Conservation (phyloP, 2,329 filamentous ascomycete species). For the Aspergillus ustus region DNA sequence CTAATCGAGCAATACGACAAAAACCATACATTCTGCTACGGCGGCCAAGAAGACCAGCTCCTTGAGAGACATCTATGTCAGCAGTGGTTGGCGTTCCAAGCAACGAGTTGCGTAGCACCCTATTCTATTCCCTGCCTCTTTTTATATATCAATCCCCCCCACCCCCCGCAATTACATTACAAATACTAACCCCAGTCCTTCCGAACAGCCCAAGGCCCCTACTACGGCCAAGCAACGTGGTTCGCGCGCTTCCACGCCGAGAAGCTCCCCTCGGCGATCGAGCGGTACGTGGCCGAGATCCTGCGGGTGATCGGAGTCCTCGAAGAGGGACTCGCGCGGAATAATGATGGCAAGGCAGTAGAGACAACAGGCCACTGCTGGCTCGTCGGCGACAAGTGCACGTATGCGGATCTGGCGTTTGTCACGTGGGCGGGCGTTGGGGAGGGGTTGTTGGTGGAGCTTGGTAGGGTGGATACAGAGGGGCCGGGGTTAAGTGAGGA, state of each 20-base stretch:
- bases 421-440: slow-evolving; percentile 1
- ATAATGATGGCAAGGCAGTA: not conserved
- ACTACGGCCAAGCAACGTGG: slow-evolving; percentile 55
- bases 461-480: not conserved
- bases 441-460: not conserved
- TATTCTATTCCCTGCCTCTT: no score
- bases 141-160: no score
- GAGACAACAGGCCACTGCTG: not conserved
- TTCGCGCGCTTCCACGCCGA: slow-evolving; percentile 49
- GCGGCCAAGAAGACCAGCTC: slow-evolving; percentile 31
- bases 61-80: slow-evolving; percentile 52
- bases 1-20: slow-evolving; percentile 49
- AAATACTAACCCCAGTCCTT: slow-evolving; percentile 1
- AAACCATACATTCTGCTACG: slow-evolving; percentile 38
- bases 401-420: slow-evolving; percentile 6
- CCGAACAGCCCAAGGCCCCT: slow-evolving; percentile 56
- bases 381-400: slow-evolving; percentile 7
- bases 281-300: slow-evolving; percentile 53
- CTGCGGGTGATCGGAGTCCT: slow-evolving; percentile 7
- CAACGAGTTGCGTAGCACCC: no score
- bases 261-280: slow-evolving; percentile 47
- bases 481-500: not conserved
- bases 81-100: slow-evolving; percentile 54
- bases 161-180: no score
- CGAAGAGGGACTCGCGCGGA: not conserved